Base-by-base conservation (phyloP, 2,329 filamentous ascomycete genomes). In the Fusarium sp. region DNA sequence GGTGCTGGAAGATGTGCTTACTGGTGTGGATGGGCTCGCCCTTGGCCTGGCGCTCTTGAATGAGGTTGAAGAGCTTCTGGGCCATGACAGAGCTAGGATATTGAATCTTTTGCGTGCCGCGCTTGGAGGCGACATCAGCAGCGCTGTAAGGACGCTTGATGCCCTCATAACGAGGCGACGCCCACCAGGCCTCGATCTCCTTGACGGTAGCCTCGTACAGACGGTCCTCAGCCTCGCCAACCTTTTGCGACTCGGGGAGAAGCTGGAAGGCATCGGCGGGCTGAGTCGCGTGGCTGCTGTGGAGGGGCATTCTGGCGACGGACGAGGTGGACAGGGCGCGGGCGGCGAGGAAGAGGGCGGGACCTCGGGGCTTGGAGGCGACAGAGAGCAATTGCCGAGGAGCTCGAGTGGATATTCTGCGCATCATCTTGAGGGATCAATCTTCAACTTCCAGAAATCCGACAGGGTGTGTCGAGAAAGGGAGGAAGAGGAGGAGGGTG, bases 11-110 rank as follows among this genome's bases (percentile, higher is more conserved):
- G 40, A 20, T 11, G 63, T 25, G 74, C 91, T 80, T 86, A 96
- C 94, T 95, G 18, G 97, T 98, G 83, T 98, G 96, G 70, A 98
- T 94, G 22, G 97, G 97, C 82, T 97, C 89, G 71, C 95, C 95
- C 78, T 93, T 91, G 42, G 92, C 90, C 54, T 91, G 90, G 74
- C 94, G 89, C 84, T 97, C 92, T 74, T 93, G 92, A 65, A 99
- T 87, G 76, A 98, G 84, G 81, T 97, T 93, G 85, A 98, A 99
- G 6, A 99, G 89, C 85, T 99, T 98, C 80, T 94, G 89, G 1
- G 96, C 97, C 94, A 98, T 98, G 71, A 97, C 85, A 16, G 95
- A 98, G 85, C 95, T 98, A 1, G 97, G 94, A 77, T 98, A 98
- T 60, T 90, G 91, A 81, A 98, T 94, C 79, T 94, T 91, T 75